Base-by-base conservation (phyloP, 495 filamentous ascomycete genomes). In the Rostrohypoxylon terebratum region DNA sequence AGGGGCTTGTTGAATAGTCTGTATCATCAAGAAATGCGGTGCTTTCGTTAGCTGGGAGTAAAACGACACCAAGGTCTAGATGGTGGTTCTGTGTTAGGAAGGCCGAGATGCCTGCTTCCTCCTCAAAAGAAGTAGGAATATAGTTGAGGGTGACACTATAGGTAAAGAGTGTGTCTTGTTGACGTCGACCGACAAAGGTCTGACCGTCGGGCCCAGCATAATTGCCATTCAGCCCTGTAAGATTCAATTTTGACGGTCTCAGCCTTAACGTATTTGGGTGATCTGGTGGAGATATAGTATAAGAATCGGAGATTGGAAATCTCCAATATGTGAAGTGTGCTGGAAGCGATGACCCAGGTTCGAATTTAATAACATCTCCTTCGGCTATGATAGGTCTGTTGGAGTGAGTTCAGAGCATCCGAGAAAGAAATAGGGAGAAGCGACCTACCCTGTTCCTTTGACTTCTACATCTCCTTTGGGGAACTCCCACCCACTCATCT, bases 11-110 rank as follows among this genome's bases (percentile, higher is more conserved):
- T 7, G 50, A 16, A 10, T 40, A 9, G 23, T 69, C 63, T 33
- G 28, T 51, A 38, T 25, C 33, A 36, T 8, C 62, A 51, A 64
- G 74, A 38, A 13, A 25, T 23, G 72, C 14, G 2, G 68, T 65
- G 16, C 72, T 79, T 18, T 47, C 63, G 20, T 62, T 66, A 0
- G 71, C 66, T 20, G 77, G 79, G 11, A 85, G 77, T 42, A 82
- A 62, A n/a, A 83, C 82, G 20, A 87, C 65, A n/a, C 85, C 83
- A 11, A 88, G 60, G 47, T 87, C 84, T 9, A 86, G 66, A 57
- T 87, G 86, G 62, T 87, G 84, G 68, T 83, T 85, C 70, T 88
- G 85, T 14, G 81, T 84, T 18, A 86, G 73, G 68, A 88, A 88
- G 3, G 81, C 77, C 0, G 81, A 79, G 8, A 85, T 75, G 9